Base-by-base conservation (phyloP, 2,329 filamentous ascomycete genomes). In the Hirsutella thompsonii region DNA sequence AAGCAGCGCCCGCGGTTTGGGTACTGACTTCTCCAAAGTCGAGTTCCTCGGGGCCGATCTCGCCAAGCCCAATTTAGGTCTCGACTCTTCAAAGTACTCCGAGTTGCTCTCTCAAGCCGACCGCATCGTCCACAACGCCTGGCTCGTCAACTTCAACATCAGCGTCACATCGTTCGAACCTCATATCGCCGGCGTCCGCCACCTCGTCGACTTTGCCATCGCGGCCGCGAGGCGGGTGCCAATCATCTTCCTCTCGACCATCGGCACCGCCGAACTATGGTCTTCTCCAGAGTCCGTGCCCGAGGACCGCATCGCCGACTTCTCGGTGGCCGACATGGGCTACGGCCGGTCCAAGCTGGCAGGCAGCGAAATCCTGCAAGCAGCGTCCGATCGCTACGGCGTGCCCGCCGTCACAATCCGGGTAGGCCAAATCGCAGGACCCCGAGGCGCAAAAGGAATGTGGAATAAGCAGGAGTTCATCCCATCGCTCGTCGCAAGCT, bases 391-490 rank as follows among this genome's bases (percentile, higher is more conserved):
- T 19, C 43, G 47, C 0, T 56, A 57, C 1, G 62, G 60, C 18
- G 55, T 72, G 2, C 59, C 61, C 1, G 54, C 58, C 0, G 60
- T 59, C 4, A 49, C 64, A 10, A 55, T 69, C 30, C 64, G 70
- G 1, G 62, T 70, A 0, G 69, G 67, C 0, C 70, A 73, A 50
- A 62, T 72, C 36, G 65, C 55, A 1, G 68, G 68, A 0, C 63
- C 68, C 0, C 52, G 54, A 20, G 50, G 48, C 19, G 53, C 57
- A 13, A 51, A 53, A 6, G 74, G 73, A 0, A 47, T 50, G 21
- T 80, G 76, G 76, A 76, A 73, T 44, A 58, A 55, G 20, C 62
- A 70, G 8, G 76, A 80, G 45, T 79, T 72, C 69, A 51, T 79
- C 2, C 76, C 76, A 0, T 63, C 58, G 20, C 56, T 70, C 28